Evolutionary conservation across 2,329 filamentous ascomycete genomes (phyloP).

Genomic region (Paraphaeosphaeria minitans): DNA sequence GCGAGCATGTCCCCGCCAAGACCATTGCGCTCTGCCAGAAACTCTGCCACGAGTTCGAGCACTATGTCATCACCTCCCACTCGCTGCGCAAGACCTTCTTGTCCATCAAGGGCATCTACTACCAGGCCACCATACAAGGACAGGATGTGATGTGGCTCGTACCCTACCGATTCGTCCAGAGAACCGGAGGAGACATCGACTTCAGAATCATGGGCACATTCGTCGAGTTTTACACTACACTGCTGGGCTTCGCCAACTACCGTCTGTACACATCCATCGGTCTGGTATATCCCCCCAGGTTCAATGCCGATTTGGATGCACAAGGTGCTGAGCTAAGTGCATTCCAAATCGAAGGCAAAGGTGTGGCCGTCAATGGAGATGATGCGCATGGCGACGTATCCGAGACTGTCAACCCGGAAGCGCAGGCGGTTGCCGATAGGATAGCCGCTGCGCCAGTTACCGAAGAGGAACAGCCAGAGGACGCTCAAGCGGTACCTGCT

Average conservation of each 20-base stretch:
- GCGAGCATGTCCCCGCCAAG: slow-evolving; percentile 86
- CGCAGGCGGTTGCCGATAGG: slow-evolving; percentile 56
- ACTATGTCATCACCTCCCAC: slow-evolving; percentile 92
- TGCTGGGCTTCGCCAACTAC: slow-evolving; percentile 96
- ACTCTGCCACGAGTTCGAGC: slow-evolving; percentile 92
- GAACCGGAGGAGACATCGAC: slow-evolving; percentile 90
- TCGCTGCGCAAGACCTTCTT: slow-evolving; percentile 94
- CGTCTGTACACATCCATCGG: slow-evolving; percentile 89
- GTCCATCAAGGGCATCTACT: slow-evolving; percentile 99
- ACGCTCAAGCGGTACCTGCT: slow-evolving; percentile 23
- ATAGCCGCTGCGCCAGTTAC: slow-evolving; percentile 42
- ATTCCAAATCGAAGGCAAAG: slow-evolving; percentile 84
- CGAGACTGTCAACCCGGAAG: slow-evolving; percentile 46
- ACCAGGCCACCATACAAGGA: slow-evolving; percentile 95
- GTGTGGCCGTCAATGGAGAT: slow-evolving; percentile 47
- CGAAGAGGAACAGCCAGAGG: slow-evolving; percentile 44
- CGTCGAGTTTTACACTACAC: slow-evolving; percentile 96
- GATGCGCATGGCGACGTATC: slow-evolving; percentile 33
- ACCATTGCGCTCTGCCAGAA: slow-evolving; percentile 95
- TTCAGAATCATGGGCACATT: slow-evolving; percentile 99
- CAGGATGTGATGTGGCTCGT: slow-evolving; percentile 98
- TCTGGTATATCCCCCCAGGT: slow-evolving; percentile 93
- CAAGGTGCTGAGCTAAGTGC: slow-evolving; percentile 87
- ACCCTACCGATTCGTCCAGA: slow-evolving; percentile 97
- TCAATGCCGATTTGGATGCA: slow-evolving; percentile 85